Conservation (phyloP, 805 yeast genomes). For the Priceomyces haplophilus region DNA sequence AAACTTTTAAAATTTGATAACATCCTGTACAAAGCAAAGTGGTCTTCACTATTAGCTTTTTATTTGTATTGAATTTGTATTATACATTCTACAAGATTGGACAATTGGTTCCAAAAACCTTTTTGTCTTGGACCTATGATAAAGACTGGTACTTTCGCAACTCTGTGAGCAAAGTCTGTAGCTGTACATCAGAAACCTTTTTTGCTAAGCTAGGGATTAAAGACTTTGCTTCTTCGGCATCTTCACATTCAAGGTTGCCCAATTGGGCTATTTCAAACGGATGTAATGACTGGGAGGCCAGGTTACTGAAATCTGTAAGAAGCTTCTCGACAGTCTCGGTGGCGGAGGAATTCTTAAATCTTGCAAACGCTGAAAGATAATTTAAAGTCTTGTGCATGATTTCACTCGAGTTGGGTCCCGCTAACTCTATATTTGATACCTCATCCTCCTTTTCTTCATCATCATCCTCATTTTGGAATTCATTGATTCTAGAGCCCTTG, state of each 20-base stretch:
- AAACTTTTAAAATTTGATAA: background rate
- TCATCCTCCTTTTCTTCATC: conserved; percentile 44
- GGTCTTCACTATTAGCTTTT: background rate
- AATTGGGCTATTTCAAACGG: conserved; percentile 95
- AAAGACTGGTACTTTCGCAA: conserved; percentile 57
- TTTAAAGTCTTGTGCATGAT: conserved; percentile 90
- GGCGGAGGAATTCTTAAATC: conserved; percentile 90
- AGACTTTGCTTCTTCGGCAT: conserved; percentile 94
- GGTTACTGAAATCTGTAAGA: conserved; percentile 60
- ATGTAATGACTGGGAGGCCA: conserved; percentile 59
- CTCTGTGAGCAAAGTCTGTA: conserved; percentile 85
- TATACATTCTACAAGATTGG: background rate
- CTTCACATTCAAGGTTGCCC: conserved; percentile 90
- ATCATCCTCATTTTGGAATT: conserved; percentile 30
- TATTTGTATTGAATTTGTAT: background rate
- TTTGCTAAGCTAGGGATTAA: conserved; percentile 81
- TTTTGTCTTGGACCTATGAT: conserved; percentile 17
- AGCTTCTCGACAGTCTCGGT: conserved; percentile 91
- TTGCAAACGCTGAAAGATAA: conserved; percentile 77
- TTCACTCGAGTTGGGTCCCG: conserved; percentile 75
- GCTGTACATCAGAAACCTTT: conserved; percentile 81
- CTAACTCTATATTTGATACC: conserved; percentile 46
- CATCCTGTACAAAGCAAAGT: background rate
- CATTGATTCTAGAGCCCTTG: conserved; percentile 26
- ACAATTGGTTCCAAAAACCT: background rate